A percentile compares a stretch with the other conserved stretches of the same genome.
phyloP scores from a whole-genome alignment of 768 basidiomycete genomes.

The Leccinum longicurvipes region DNA sequence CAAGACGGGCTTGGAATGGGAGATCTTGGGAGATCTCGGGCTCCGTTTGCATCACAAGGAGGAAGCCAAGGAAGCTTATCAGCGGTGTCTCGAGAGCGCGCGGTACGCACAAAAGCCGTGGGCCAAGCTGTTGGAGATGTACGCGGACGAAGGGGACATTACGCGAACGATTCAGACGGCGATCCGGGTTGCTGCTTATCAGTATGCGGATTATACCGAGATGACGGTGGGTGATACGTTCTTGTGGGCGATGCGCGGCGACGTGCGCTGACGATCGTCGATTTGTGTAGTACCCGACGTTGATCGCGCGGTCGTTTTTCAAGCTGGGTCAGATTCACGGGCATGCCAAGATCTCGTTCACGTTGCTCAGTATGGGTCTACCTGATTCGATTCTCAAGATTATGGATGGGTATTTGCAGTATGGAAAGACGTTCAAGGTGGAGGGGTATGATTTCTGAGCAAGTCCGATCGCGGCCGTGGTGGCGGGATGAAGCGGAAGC shows the following conservation, averaged over 20 bases:
- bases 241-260: neutral
- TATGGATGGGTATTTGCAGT: constrained; percentile 88
- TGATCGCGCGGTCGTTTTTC: constrained; percentile 87
- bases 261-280: neutral
- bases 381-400: constrained; percentile 88
- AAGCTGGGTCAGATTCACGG: constrained; percentile 93
- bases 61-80: constrained; percentile 97
- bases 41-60: constrained; percentile 94
- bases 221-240: constrained; percentile 61
- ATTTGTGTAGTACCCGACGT: constrained; percentile 66
- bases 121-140: constrained; percentile 91
- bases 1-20: constrained; percentile 97
- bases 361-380: constrained; percentile 89
- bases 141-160: constrained; percentile 95
- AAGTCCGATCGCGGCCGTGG: neutral
- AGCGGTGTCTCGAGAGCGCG: constrained; percentile 84
- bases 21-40: constrained; percentile 94
- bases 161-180: constrained; percentile 88
- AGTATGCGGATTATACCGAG: constrained; percentile 86
- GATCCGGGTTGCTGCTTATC: constrained; percentile 90
- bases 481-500: constrained; percentile 10
- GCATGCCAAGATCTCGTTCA: constrained; percentile 90
- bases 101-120: constrained; percentile 91
- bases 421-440: constrained; percentile 84
- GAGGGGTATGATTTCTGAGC: constrained; percentile 78